Percentiles rank a stretch among this genome's conserved stretches.
phyloP scores from a whole-genome alignment of 192 early-diverging fungal genomes.

The Umbelopsis vinacea region DNA sequence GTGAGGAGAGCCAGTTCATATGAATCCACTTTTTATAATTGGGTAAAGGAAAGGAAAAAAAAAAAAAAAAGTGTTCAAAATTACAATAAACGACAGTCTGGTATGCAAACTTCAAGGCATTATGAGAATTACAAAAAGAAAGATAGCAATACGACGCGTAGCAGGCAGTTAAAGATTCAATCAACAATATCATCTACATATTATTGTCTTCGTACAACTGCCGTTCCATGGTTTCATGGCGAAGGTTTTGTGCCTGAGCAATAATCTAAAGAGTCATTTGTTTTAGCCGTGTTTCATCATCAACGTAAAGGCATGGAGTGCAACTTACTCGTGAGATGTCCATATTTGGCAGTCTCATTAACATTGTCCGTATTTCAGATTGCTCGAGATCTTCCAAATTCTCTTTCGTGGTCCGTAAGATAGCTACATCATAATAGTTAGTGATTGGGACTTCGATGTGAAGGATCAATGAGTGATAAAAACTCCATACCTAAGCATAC shows the following conservation, averaged over 20 bases:
- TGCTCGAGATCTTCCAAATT: slow-evolving; percentile 89
- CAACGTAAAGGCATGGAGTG: background rate
- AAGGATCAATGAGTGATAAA: background rate
- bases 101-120: no score
- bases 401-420: slow-evolving; percentile 75
- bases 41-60: no score
- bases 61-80: no score
- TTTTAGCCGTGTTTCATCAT: background rate
- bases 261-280: slow-evolving; percentile 50
- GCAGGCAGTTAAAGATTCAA: no score
- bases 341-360: slow-evolving; percentile 77
- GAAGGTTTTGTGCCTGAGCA: slow-evolving; percentile 70
- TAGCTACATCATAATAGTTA: slow-evolving; percentile 51
- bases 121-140: no score
- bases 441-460: background rate
- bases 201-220: slow-evolving; percentile 55
- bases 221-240: slow-evolving; percentile 69
- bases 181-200: background rate
- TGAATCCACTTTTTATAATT: no score
- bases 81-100: no score
- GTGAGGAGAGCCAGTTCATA: no score
- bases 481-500: slow-evolving; percentile 69
- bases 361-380: slow-evolving; percentile 85
- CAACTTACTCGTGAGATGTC: slow-evolving; percentile 64
- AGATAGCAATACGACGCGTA: no score